phyloP scores from a whole-genome alignment of 805 yeast species.

The Lachancea sp. region DNA sequence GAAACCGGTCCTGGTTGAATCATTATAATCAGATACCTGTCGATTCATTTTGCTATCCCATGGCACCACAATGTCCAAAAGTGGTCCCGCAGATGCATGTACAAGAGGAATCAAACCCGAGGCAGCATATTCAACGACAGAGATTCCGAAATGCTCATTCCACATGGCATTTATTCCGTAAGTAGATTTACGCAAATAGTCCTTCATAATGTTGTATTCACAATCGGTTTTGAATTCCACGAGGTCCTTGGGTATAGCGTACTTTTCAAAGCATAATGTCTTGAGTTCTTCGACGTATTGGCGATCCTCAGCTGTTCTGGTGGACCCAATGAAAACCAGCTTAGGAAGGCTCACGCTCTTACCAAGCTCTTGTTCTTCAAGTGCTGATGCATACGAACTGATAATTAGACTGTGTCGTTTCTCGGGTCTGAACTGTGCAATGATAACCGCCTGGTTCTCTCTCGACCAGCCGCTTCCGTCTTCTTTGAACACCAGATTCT shows the following conservation, averaged over 20 bases:
- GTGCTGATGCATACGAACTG: constrained; percentile 52
- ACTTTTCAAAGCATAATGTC: constrained; percentile 34
- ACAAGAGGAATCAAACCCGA: constrained; percentile 82
- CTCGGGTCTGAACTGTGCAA: constrained; percentile 95
- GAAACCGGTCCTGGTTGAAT: constrained; percentile 59
- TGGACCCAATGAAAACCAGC: constrained; percentile 76
- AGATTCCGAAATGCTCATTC: constrained; percentile 99
- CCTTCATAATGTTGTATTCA: constrained; percentile 54
- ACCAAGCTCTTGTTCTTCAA: constrained; percentile 21
- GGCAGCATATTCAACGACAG: constrained; percentile 87
- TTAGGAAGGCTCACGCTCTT: constrained; percentile 37
- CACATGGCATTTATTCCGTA: constrained; percentile 95
- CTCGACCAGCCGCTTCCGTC: constrained; percentile 25
- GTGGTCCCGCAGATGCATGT: constrained; percentile 95
- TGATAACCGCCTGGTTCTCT: constrained; percentile 33
- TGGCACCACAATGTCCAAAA: constrained; percentile 72
- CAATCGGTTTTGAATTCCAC: constrained; percentile 65
- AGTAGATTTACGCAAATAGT: constrained; percentile 47
- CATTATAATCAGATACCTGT: constrained; percentile 27
- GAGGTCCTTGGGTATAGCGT: constrained; percentile 37
- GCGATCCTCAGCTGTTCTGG: constrained; percentile 63
- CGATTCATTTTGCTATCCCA: constrained; percentile 33
- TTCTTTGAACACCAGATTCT: constrained; percentile 35
- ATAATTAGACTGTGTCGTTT: constrained; percentile 77
- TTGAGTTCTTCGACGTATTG: constrained; percentile 47